Evolutionary conservation across 1,139 yeast genomes (phyloP), one percentile per base, ranked within the genome.

Genomic region (Petasospora rhodanensis): DNA sequence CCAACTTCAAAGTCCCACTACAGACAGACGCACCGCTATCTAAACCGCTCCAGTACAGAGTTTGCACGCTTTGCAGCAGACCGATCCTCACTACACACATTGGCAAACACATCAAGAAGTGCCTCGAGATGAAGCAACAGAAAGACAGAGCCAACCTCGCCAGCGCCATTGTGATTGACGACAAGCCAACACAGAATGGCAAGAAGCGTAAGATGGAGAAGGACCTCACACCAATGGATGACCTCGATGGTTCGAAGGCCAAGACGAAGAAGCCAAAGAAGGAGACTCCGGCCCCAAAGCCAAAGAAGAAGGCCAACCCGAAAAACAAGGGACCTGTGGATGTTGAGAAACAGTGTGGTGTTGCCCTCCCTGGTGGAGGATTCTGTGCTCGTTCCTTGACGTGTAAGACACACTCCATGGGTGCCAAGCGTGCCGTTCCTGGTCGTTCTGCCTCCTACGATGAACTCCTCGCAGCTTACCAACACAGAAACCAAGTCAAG

Each of bases 371-470:
- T 0, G 81, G 81, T 42, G 97, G 97, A 9, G 95, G 94, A 0
- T 78, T 78, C 50, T 91, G 98, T 68, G 96, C 96, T 6, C 71
- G 98, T 35, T 86, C 96, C 0, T 67, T 91, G 42, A 91, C 98
- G 0, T 91, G 98, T 68, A 91, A 91, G 56, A 87, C 97, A 1
- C 98, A 91, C 59, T 85, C 96, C 1, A 89, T 91, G 96, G 96
- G 96, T 18, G 95, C 96, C 16, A 91, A 91, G 52, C 73, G 98
- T 49, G 91, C 96, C 1, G 98, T 91, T 16, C 77, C 77, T 19
- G 98, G 98, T 6, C 71, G 98, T 49, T 78, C 94, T 32, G 89
- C 93, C 7, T 89, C 96, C 0, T 91, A 87, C 58, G 98, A 91
- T 59, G 79, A 79, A 17, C 65, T 91, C 34, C 66, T 91, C 39